A percentile compares a stretch with the other conserved stretches of the same genome.
Conservation (phyloP, 345 rosid species). For the Citrus inodora region DNA sequence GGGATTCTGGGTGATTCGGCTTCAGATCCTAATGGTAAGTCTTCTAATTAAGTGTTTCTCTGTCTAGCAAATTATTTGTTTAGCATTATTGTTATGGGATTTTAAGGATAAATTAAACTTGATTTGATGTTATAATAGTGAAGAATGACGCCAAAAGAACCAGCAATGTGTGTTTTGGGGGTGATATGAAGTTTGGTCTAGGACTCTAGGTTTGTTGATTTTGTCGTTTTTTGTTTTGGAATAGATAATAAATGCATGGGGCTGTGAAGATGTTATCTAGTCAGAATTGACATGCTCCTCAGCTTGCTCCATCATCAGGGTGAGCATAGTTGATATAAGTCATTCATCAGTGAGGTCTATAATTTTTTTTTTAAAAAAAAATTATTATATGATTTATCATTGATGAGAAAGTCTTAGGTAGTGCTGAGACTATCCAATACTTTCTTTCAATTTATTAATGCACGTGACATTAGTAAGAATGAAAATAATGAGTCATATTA, state of each 20-base stretch:
- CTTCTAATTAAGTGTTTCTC: background rate
- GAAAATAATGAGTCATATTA: background rate
- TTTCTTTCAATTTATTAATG: background rate
- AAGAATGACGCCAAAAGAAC: background rate
- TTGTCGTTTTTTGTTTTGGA: background rate
- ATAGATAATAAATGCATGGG: background rate
- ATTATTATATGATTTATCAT: too few species aligned
- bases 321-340: too few species aligned
- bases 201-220: background rate
- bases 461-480: too few species aligned
- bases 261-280: background rate
- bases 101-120: background rate
- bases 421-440: too few species aligned
- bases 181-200: background rate
- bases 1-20: conserved; percentile 19
- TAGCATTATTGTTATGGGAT: background rate
- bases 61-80: background rate
- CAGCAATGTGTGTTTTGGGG: background rate
- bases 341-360: too few species aligned
- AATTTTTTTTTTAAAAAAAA: too few species aligned
- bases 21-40: conserved; percentile 94
- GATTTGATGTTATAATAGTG: background rate
- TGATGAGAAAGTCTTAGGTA: too few species aligned
- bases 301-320: background rate
- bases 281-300: background rate